Evolutionary conservation across 106 monocot genomes (phyloP).

Genomic region (Triglochin maritima): DNA sequence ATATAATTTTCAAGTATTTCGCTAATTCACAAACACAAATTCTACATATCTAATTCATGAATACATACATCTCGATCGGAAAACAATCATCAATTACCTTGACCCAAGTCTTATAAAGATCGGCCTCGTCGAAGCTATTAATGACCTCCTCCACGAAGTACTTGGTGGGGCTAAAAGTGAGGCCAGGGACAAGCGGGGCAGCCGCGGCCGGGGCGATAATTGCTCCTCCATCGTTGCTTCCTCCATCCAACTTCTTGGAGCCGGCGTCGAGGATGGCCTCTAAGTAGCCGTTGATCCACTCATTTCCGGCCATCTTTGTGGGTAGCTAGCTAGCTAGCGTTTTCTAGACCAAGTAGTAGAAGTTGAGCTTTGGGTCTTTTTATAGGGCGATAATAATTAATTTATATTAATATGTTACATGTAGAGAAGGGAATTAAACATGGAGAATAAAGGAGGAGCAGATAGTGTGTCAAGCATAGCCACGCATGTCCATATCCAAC

Average conservation of each 20-base stretch:
- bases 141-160: constrained; percentile 91
- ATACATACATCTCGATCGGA: no score
- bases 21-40: no score
- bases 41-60: no score
- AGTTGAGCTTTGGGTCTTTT: background rate
- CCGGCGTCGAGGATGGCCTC: constrained; percentile 81
- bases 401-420: no score
- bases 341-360: background rate
- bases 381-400: background rate
- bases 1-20: no score
- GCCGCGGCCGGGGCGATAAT: background rate
- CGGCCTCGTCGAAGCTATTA: constrained; percentile 55
- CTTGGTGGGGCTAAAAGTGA: constrained; percentile 42
- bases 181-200: background rate
- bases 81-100: constrained; percentile 24
- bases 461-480: background rate
- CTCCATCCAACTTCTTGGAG: constrained; percentile 8
- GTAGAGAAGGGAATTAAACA: background rate
- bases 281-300: constrained; percentile 80
- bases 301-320: constrained; percentile 39
- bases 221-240: background rate
- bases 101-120: constrained; percentile 70
- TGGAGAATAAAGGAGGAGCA: background rate
- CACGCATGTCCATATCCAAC: no score
- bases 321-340: background rate